Conservation (phyloP, 345 rosid genomes). For the Anastatica hierochuntica region DNA sequence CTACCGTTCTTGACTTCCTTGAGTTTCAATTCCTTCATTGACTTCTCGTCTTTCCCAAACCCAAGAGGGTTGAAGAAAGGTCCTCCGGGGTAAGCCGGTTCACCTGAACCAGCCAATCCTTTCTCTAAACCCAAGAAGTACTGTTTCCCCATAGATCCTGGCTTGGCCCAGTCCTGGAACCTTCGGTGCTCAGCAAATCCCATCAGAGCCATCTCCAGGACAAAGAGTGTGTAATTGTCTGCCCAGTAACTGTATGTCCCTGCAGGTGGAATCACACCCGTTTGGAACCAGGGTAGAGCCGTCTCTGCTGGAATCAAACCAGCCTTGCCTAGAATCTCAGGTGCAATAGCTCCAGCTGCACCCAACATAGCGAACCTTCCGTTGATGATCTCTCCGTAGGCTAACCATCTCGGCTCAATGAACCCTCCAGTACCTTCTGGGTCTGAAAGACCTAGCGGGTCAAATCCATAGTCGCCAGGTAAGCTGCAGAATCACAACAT, state of each 20-base stretch:
- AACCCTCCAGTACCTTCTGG: conserved; percentile 96
- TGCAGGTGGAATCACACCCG: conserved; percentile 96
- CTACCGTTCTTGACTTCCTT: conserved; percentile 96
- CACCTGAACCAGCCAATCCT: conserved; percentile 68
- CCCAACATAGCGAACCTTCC: conserved; percentile 88
- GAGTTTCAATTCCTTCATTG: conserved; percentile 77
- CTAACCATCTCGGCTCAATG: conserved; percentile 93
- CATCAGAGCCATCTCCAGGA: conserved; percentile 88
- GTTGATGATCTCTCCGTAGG: conserved; percentile 86
- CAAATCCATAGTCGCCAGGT: conserved; percentile 92
- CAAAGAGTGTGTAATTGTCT: conserved; percentile 76
- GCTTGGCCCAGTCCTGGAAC: conserved; percentile 84
- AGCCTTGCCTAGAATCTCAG: conserved; percentile 76
- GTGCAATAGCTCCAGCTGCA: conserved; percentile 72
- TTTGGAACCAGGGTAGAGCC: conserved; percentile 91
- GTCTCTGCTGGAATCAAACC: conserved; percentile 82
- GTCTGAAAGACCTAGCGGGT: conserved; percentile 94
- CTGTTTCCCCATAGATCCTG: conserved; percentile 87
- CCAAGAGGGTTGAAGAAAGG: conserved; percentile 94
- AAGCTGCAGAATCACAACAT: conserved; percentile 37
- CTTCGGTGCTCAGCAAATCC: conserved; percentile 98
- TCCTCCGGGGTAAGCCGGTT: conserved; percentile 89
- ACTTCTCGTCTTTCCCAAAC: conserved; percentile 81
- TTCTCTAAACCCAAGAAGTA: conserved; percentile 91
- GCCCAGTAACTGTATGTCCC: conserved; percentile 98